These are phyloP conservation scores for Leccinum ochraceum DNA, from an alignment of 768 basidiomycete species.

Conservation along the genomic window DNA sequence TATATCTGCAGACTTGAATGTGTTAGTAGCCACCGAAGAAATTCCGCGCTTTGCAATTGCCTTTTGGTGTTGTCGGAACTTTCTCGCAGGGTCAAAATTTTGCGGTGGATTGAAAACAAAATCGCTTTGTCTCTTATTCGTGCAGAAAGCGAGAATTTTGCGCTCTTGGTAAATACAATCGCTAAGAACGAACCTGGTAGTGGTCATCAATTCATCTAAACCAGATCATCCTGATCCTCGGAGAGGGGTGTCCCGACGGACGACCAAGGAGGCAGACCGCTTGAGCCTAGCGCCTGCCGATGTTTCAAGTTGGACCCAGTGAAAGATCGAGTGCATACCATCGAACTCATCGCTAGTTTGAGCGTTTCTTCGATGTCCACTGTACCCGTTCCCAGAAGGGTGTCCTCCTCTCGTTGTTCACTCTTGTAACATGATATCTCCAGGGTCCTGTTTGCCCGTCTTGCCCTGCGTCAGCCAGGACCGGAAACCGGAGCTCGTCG, in stretches of 20 bases:
- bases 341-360: constrained; percentile 84
- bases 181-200: background rate
- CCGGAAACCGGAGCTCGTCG: constrained; percentile 77
- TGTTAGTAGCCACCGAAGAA: no score
- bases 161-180: background rate
- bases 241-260: no score
- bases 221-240: background rate
- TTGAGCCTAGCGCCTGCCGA: constrained; percentile 55
- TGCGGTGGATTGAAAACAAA: no score
- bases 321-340: constrained; percentile 49
- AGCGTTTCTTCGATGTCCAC: constrained; percentile 80
- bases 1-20: no score
- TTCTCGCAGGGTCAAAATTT: no score
- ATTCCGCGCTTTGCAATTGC: no score
- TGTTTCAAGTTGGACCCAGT: constrained; percentile 60
- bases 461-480: constrained; percentile 61
- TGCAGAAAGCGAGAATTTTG: background rate
- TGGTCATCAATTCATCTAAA: background rate
- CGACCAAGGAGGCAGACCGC: no score
- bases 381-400: constrained; percentile 69
- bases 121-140: no score
- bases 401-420: constrained; percentile 70
- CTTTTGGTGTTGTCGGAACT: no score
- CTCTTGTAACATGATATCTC: constrained; percentile 80
- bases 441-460: constrained; percentile 49